These are phyloP conservation scores for Penicillium chermesinum DNA, from an alignment of 495 filamentous ascomycete genomes.

Conservation along the genomic window DNA sequence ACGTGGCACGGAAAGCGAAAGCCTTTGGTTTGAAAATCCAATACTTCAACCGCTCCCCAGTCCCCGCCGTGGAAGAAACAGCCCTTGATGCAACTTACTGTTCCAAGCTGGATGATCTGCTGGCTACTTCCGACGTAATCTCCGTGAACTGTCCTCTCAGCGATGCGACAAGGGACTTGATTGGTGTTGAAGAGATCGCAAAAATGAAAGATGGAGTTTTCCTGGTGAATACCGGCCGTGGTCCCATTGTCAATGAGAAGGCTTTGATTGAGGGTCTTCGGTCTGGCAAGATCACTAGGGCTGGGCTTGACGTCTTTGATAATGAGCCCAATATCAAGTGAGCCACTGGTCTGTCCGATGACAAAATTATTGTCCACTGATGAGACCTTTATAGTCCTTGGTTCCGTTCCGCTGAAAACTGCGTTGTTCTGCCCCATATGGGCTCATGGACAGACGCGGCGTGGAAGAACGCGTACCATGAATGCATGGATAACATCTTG, in stretches of 20 bases:
- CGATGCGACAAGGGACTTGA: not conserved
- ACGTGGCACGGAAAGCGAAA: not conserved
- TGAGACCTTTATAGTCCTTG: not conserved
- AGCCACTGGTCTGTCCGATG: not conserved
- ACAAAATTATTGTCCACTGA: no score
- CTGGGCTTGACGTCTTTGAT: not conserved
- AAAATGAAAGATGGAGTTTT: not conserved
- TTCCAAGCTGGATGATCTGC: not conserved
- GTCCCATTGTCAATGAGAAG: not conserved
- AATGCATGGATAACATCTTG: not conserved
- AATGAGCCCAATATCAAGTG: not conserved
- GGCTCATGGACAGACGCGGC: not conserved
- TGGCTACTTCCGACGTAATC: not conserved
- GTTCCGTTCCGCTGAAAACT: not conserved
- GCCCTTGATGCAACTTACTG: not conserved
- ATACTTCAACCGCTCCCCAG: not conserved
- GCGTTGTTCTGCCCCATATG: not conserved
- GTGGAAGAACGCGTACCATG: not conserved
- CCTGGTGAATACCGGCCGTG: not conserved
- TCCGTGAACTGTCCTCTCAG: not conserved
- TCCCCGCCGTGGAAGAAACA: not conserved
- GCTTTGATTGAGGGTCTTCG: not conserved
- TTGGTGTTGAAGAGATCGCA: not conserved
- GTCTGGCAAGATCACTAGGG: not conserved
- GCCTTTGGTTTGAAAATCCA: not conserved